Evolutionary conservation across 768 basidiomycete genomes (phyloP).

Genomic region (Xerocomellus intermedius): DNA sequence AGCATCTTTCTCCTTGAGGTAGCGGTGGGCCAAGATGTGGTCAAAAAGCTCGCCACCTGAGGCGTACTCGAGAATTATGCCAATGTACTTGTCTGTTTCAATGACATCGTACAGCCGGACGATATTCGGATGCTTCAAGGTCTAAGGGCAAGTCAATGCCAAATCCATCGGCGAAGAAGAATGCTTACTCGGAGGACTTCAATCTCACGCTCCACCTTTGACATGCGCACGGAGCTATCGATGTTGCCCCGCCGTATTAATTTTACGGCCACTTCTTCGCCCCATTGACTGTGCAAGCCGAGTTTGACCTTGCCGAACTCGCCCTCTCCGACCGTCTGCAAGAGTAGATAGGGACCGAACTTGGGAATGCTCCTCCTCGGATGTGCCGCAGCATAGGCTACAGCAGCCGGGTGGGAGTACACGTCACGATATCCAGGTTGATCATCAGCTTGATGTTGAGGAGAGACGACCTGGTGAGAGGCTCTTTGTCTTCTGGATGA

Average conservation of each 20-base stretch:
- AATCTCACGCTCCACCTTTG: conserved; percentile 96
- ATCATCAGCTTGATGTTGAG: conserved; percentile 44
- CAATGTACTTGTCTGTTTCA: conserved; percentile 99
- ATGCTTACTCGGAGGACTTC: conserved; percentile 85
- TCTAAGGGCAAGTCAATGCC: conserved; percentile 46
- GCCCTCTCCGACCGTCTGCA: conserved; percentile 97
- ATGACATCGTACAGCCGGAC: conserved; percentile 98
- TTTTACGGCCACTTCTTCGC: conserved; percentile 98
- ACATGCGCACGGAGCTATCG: conserved; percentile 81
- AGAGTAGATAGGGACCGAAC: conserved; percentile 92
- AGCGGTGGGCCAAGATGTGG: conserved; percentile 96
- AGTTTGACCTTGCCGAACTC: conserved; percentile 99
- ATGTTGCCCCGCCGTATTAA: conserved; percentile 91
- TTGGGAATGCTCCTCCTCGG: conserved; percentile 85
- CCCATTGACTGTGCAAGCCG: conserved; percentile 91
- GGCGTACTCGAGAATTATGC: conserved; percentile 98
- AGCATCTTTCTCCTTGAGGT: conserved; percentile 92
- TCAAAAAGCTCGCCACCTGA: conserved; percentile 98
- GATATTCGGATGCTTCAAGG: conserved; percentile 96
- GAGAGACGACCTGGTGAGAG: conserved; percentile 67
- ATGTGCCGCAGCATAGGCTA: conserved; percentile 80
- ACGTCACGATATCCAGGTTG: conserved; percentile 63
- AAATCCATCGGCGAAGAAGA: conserved; percentile 1
- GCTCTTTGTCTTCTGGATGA: conserved; percentile 62
- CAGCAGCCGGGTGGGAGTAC: conserved; percentile 80